These are phyloP conservation scores for Cyphellophora europaea DNA, from an alignment of 2,329 filamentous ascomycete species.

Conservation along the genomic window DNA sequence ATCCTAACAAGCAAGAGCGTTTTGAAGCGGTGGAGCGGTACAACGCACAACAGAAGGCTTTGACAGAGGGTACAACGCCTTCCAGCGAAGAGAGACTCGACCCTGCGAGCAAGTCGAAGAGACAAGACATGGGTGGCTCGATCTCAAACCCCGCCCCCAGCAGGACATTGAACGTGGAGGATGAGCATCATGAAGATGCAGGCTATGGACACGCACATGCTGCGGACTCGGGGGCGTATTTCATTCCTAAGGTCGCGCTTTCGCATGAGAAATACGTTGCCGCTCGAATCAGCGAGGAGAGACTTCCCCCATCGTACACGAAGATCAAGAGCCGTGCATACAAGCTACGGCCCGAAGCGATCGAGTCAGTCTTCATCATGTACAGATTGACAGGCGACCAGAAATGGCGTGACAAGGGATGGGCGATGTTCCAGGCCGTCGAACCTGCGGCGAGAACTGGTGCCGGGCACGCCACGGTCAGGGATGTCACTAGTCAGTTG, in stretches of 20 bases:
- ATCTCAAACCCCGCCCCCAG: neutral
- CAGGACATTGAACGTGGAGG: neutral
- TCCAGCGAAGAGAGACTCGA: neutral
- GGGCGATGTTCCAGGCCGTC: conserved; percentile 63
- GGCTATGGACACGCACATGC: neutral
- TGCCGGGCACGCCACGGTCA: conserved; percentile 56
- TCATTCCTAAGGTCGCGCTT: conserved; percentile 18
- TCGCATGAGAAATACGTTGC: conserved; percentile 32
- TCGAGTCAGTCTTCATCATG: conserved; percentile 72
- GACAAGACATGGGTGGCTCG: neutral
- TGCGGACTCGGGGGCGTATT: conserved; percentile 1
- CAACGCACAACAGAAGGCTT: conserved; percentile 14
- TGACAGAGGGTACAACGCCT: neutral
- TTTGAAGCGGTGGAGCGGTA: conserved; percentile 14
- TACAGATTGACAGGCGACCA: conserved; percentile 62
- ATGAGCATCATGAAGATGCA: neutral
- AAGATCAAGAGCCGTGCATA: conserved; percentile 29
- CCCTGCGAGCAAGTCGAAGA: neutral
- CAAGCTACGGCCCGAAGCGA: conserved; percentile 56
- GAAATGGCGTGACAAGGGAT: conserved; percentile 58
- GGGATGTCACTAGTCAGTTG: conserved; percentile 50
- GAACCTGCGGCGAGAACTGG: conserved; percentile 51
- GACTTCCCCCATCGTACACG: conserved; percentile 32
- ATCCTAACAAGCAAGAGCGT: conserved; percentile 22
- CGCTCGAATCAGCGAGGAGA: conserved; percentile 31